Percentiles rank a stretch among this genome's conserved stretches.
Conservation (phyloP, 805 yeast genomes). For the Komagataella ulmi region DNA sequence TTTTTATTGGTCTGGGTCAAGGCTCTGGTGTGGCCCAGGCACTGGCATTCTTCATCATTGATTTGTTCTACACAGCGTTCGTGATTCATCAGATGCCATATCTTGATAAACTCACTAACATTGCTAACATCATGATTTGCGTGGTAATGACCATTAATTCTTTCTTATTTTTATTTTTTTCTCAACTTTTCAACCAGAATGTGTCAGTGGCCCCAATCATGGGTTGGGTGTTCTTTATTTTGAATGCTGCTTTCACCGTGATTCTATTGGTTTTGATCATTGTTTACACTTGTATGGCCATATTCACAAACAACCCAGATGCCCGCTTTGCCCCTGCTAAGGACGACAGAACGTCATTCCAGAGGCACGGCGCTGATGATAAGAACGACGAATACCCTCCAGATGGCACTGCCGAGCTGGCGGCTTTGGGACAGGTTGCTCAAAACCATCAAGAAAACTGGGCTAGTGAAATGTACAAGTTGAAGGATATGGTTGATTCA, state of each 20-base stretch:
- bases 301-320: constrained; percentile 77
- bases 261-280: constrained; percentile 60
- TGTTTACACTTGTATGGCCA: constrained; percentile 45
- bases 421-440: constrained; percentile 74
- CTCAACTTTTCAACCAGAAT: constrained; percentile 72
- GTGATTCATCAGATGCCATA: constrained; percentile 61
- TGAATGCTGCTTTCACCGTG: constrained; percentile 82
- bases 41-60: constrained; percentile 61
- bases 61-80: constrained; percentile 52
- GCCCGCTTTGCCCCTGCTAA: constrained; percentile 77
- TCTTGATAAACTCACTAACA: constrained; percentile 72
- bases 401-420: constrained; percentile 32
- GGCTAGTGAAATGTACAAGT: constrained; percentile 51
- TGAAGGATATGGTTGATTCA: constrained; percentile 21
- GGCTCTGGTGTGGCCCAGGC: constrained; percentile 73
- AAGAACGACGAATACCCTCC: constrained; percentile 4
- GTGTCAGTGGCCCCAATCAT: constrained; percentile 68
- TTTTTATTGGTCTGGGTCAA: constrained; percentile 72
- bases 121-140: constrained; percentile 58
- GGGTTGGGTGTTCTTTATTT: constrained; percentile 84
- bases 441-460: constrained; percentile 65
- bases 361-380: constrained; percentile 12
- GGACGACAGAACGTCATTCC: constrained; percentile 90
- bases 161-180: constrained; percentile 74
- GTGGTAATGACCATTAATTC: constrained; percentile 70